phyloP scores from a whole-genome alignment of 2,329 filamentous ascomycete genomes.

The Exophiala xenobiotica region DNA sequence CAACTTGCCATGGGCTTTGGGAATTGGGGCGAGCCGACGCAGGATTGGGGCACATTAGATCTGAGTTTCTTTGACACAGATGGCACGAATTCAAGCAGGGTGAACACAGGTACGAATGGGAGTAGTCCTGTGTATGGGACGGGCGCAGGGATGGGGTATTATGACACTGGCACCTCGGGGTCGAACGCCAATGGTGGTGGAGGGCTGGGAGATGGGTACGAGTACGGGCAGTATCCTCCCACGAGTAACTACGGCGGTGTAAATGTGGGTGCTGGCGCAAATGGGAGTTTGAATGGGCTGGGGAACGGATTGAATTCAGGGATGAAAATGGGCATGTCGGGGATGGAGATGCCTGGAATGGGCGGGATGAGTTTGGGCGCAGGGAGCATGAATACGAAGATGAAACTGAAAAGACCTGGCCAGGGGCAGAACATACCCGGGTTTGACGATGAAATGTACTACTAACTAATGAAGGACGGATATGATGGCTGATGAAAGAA shows the following conservation, averaged over 20 bases:
- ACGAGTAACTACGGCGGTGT: too few species aligned
- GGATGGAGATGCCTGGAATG: too few species aligned
- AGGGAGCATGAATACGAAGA: not conserved
- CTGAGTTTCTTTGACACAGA: slow-evolving; percentile 22
- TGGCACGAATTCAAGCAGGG: not conserved
- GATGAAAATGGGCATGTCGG: not conserved
- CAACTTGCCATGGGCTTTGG: slow-evolving; percentile 62
- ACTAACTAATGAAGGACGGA: not conserved
- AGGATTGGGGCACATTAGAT: slow-evolving; percentile 26
- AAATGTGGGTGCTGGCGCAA: too few species aligned
- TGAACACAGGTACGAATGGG: not conserved
- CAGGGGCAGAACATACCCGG: not conserved
- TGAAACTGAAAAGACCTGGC: not conserved
- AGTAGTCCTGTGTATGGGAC: not conserved
- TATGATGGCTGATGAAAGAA: not conserved
- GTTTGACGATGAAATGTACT: slow-evolving; percentile 2
- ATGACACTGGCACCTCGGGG: not conserved
- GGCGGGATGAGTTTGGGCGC: too few species aligned
- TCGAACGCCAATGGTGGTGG: not conserved
- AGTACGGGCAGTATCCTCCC: not conserved
- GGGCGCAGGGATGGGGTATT: not conserved
- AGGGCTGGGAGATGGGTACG: not conserved
- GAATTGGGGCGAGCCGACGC: slow-evolving; percentile 52
- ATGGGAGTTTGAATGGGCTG: too few species aligned
- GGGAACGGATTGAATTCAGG: too few species aligned